These are phyloP conservation scores for Paratinospora sagittata DNA, from an alignment of 164 flowering plant genomes.

Conservation along the genomic window DNA sequence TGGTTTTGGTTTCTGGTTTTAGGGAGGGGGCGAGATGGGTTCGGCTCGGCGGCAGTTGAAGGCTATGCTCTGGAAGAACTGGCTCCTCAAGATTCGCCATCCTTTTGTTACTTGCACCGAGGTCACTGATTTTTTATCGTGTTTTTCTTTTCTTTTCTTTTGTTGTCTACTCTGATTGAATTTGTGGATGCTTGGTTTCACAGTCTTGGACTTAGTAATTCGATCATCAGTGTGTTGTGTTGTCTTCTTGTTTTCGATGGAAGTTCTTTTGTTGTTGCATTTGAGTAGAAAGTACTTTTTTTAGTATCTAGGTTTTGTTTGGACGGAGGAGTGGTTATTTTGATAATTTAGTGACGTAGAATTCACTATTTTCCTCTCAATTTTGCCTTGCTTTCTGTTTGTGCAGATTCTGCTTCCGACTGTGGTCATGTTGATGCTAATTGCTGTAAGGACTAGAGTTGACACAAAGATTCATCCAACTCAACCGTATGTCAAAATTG, in stretches of 20 bases:
- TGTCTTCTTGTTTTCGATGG: too few species aligned
- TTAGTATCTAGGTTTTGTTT: not conserved
- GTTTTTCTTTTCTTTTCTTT: not conserved
- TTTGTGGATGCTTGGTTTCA: not conserved
- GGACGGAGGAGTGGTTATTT: not conserved
- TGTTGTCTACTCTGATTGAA: not conserved
- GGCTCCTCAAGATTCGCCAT: constrained; percentile 90
- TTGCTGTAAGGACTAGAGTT: constrained; percentile 70
- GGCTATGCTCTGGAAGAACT: constrained; percentile 93
- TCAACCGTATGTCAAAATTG: constrained; percentile 54
- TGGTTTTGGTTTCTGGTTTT: constrained; percentile 2
- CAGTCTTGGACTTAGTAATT: not conserved
- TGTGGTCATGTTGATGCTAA: constrained; percentile 74
- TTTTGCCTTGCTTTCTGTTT: constrained; percentile 5
- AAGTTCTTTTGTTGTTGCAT: not conserved
- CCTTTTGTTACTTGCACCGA: constrained; percentile 71
- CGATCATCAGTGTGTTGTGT: not conserved
- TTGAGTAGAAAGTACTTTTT: not conserved
- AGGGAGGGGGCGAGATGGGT: constrained; percentile 36
- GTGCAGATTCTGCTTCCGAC: constrained; percentile 81
- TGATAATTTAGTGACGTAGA: too few species aligned
- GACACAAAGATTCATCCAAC: constrained; percentile 76
- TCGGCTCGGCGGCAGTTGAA: constrained; percentile 56
- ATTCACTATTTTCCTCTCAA: not conserved
- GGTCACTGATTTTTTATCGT: constrained; percentile 27